phyloP scores from a whole-genome alignment of 805 yeast species.

The Kodamaea fukazawae region DNA sequence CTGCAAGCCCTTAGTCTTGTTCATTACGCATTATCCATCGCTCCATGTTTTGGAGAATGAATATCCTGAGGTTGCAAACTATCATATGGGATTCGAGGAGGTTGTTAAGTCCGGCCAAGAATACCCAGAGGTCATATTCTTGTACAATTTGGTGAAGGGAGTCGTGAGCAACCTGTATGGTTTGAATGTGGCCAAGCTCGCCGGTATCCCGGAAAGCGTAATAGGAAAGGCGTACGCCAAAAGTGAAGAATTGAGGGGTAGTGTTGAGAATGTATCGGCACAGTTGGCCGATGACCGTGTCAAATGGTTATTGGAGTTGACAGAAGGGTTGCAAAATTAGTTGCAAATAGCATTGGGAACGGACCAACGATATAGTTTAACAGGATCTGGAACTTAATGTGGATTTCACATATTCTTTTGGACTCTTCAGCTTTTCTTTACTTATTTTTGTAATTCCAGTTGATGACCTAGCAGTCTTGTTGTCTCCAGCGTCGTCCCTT shows the following conservation, averaged over 20 bases:
- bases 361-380: no score
- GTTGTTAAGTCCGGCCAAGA: constrained; percentile 27
- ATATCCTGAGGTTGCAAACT: constrained; percentile 49
- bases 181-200: constrained; percentile 77
- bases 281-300: neutral
- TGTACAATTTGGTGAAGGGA: constrained; percentile 37
- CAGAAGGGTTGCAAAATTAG: neutral
- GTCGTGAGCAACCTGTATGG: constrained; percentile 68
- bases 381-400: no score
- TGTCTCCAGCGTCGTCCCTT: no score
- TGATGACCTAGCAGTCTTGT: no score
- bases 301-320: neutral
- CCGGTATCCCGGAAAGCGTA: constrained; percentile 53
- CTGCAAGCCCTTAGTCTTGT: constrained; percentile 55
- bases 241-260: constrained; percentile 31
- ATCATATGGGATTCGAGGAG: constrained; percentile 67
- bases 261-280: constrained; percentile 20
- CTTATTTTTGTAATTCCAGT: no score
- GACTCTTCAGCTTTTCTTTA: no score
- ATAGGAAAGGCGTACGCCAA: constrained; percentile 43
- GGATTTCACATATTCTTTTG: no score
- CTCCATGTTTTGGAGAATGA: constrained; percentile 50
- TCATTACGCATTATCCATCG: constrained; percentile 82
- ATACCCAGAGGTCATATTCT: constrained; percentile 38
- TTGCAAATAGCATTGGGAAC: no score